Conservation (phyloP, 495 filamentous ascomycete genomes). For the Aspergillus kassunensis region DNA sequence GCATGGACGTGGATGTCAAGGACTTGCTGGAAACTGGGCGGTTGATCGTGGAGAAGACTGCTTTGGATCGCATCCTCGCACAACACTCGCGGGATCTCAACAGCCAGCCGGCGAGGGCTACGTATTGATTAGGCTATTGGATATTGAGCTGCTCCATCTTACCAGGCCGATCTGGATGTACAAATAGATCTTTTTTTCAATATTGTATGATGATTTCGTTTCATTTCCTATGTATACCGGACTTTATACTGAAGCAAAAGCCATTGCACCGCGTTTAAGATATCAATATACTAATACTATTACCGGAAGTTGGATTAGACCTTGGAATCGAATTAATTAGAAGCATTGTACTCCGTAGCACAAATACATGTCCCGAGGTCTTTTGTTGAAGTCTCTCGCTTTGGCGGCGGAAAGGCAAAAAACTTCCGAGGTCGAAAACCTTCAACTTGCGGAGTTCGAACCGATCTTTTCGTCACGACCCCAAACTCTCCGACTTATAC, state of each 20-base stretch:
- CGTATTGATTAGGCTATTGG: constrained; percentile 26
- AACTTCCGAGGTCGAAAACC: constrained; percentile 16
- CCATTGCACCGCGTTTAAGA: not conserved
- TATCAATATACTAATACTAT: too few relatives aligned
- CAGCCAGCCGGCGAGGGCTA: constrained; percentile 29
- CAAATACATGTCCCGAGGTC: not conserved
- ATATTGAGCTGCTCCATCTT: constrained; percentile 9
- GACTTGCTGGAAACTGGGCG: constrained; percentile 80
- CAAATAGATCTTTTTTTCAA: constrained; percentile 13
- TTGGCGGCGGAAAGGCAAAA: constrained; percentile 7
- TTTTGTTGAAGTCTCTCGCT: too few relatives aligned
- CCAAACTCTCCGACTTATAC: constrained; percentile 9
- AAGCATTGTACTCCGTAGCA: not conserved
- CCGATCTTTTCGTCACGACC: constrained; percentile 16
- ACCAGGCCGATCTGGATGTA: constrained; percentile 8
- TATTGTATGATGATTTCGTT: constrained; percentile 11
- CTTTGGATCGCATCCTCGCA: constrained; percentile 69
- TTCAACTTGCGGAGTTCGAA: constrained; percentile 17
- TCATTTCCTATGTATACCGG: not conserved
- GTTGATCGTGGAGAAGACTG: constrained; percentile 79
- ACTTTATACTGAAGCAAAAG: not conserved
- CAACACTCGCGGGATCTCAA: constrained; percentile 72
- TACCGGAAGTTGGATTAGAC: not conserved
- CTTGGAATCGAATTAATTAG: too few relatives aligned
- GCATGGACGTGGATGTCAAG: constrained; percentile 86